A percentile compares a stretch with the other conserved stretches of the same genome.
phyloP scores from a whole-genome alignment of 2,329 filamentous ascomycete species.

The Aureobasidium namibiae region DNA sequence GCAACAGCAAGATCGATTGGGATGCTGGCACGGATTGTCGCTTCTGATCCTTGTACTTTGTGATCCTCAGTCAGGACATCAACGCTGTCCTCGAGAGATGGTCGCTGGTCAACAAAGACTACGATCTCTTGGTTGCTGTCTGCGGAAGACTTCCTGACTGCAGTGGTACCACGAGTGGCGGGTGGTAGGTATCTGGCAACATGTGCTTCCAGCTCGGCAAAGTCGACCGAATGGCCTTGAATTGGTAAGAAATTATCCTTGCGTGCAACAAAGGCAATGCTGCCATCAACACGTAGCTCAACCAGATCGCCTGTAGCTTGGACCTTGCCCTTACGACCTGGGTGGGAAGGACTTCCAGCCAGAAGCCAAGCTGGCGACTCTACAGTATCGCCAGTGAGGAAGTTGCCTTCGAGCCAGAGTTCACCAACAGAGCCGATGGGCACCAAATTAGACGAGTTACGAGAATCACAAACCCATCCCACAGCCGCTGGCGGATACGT shows the following conservation, averaged over 20 bases:
- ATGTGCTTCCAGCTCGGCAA: slow-evolving; percentile 33
- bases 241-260: slow-evolving; percentile 19
- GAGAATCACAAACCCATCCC: slow-evolving; percentile 24
- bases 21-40: slow-evolving; percentile 17
- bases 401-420: slow-evolving; percentile 12
- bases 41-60: slow-evolving; percentile 13
- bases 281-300: slow-evolving; percentile 18
- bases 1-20: slow-evolving; percentile 26
- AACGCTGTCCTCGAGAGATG: slow-evolving; percentile 21
- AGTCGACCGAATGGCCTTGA: slow-evolving; percentile 33
- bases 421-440: slow-evolving; percentile 30
- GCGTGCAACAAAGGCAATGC: slow-evolving; percentile 18
- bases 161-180: slow-evolving; percentile 20
- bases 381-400: not conserved
- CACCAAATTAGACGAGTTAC: slow-evolving; percentile 20
- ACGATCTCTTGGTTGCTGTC: slow-evolving; percentile 16
- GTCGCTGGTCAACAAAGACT: slow-evolving; percentile 29
- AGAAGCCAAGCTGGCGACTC: slow-evolving; percentile 18
- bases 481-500: slow-evolving; percentile 6
- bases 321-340: slow-evolving; percentile 9
- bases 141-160: slow-evolving; percentile 16
- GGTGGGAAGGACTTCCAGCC: not conserved
- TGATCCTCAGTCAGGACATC: slow-evolving; percentile 22
- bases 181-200: slow-evolving; percentile 29
- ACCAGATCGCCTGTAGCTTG: slow-evolving; percentile 22